Conservation (phyloP, 129 eudicot species). For the Artemisia annua region DNA sequence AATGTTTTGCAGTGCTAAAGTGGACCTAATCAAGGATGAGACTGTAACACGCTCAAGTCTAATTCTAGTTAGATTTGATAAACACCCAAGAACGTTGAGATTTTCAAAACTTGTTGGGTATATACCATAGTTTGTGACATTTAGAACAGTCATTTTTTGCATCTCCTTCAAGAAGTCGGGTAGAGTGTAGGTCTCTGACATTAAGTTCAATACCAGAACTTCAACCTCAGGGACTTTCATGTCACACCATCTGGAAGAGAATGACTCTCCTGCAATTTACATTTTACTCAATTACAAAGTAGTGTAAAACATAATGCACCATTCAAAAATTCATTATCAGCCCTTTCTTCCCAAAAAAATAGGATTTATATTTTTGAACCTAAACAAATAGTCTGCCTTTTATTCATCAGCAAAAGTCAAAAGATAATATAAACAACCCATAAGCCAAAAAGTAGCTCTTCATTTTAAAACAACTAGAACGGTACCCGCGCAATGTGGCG, state of each 20-base stretch:
- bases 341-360: not conserved
- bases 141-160: slow-evolving; percentile 39
- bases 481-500: no score
- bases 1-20: slow-evolving; percentile 31
- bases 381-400: not conserved
- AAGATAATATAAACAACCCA: not conserved
- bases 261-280: slow-evolving; percentile 31
- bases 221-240: slow-evolving; percentile 36
- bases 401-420: not conserved
- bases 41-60: slow-evolving; percentile 40
- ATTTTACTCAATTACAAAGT: not conserved
- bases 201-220: slow-evolving; percentile 47
- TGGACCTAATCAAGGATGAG: slow-evolving; percentile 26
- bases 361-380: not conserved
- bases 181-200: slow-evolving; percentile 34
- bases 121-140: slow-evolving; percentile 48
- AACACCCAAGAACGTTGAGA: slow-evolving; percentile 21
- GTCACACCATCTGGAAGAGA: slow-evolving; percentile 44
- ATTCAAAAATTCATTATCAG: not conserved
- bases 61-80: slow-evolving; percentile 37
- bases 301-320: not conserved
- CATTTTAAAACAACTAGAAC: not conserved
- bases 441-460: not conserved
- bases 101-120: slow-evolving; percentile 23
- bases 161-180: slow-evolving; percentile 40